Base-by-base conservation (phyloP, 805 yeast genomes). In the Teunomyces panamensis region DNA sequence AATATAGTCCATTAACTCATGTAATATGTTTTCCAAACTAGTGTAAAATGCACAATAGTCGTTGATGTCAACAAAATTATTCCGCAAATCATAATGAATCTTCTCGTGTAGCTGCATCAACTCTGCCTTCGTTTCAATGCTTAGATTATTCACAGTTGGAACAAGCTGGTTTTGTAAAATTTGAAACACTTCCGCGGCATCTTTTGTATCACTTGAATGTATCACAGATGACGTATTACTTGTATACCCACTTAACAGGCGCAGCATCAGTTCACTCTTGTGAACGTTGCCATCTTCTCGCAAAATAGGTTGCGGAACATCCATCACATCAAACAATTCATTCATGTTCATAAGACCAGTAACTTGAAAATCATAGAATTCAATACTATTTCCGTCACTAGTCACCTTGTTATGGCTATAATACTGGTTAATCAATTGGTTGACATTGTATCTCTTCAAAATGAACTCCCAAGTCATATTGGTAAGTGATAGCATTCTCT, bases 21-120 rank as follows among this genome's bases (percentile, higher is more conserved):
- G 69, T 24, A 73, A 54, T 11, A 71, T 62, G 44, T 69, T 67
- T 48, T 73, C 78, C 53, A 71, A 66, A 16, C 73, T 67, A 16
- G 68, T 56, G 50, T 70, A 73, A 50, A 73, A 71, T 3, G 74
- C 67, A 63, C 78, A 73, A 46, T 72, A 73, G 48, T 73, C 77
- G 50, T 71, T 71, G 36, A 71, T 63, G 55, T 72, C 75, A 17
- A 73, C 75, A 54, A 65, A 72, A 50, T 73, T 73, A 54, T 73
- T 70, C 27, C 69, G 58, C 48, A 72, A 67, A 45, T 71, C 76
- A 46, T 69, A 73, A 44, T 59, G 59, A 24, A 73, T 69, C 51
- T 71, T 71, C 32, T 68, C 69, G 43, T 61, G 67, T 53, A 71
- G 59, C 39, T 68, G 66, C 13, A 50, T 45, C 39, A 71, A 54